Conservation (phyloP, 257 asterid species). For the Agastache rugosa region DNA sequence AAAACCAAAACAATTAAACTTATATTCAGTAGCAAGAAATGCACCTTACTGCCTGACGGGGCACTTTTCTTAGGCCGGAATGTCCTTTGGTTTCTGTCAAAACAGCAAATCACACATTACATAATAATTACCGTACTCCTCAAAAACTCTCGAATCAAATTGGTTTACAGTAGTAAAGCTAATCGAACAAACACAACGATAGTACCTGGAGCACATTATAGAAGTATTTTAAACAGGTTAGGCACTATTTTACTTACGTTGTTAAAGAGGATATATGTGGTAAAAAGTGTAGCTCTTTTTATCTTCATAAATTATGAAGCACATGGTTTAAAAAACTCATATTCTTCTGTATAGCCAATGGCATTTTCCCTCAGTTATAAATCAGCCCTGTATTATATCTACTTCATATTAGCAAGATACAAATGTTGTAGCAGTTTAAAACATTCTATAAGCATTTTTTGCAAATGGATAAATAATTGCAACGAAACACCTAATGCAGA, state of each 20-base stretch:
- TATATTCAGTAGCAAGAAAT: constrained; percentile 33
- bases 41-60: constrained; percentile 96
- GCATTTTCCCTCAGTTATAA: background rate
- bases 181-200: constrained; percentile 7
- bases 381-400: background rate
- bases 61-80: constrained; percentile 97
- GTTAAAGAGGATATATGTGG: background rate
- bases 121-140: background rate
- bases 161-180: background rate
- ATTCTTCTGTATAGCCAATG: background rate
- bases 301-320: constrained; percentile 12
- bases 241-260: background rate
- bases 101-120: constrained; percentile 31
- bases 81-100: constrained; percentile 84
- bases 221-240: background rate
- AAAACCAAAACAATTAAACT: constrained; percentile 4
- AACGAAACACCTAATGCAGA: constrained; percentile 9
- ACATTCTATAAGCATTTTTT: background rate
- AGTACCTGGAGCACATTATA: background rate
- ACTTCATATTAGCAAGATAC: background rate
- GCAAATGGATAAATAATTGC: background rate
- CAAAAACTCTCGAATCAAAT: background rate
- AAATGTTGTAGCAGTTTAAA: background rate
- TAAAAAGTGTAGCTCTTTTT: background rate
- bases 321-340: background rate